Evolutionary conservation across 176 grass and related monocot species (phyloP).

Genomic region (Oryza meridionalis): DNA sequence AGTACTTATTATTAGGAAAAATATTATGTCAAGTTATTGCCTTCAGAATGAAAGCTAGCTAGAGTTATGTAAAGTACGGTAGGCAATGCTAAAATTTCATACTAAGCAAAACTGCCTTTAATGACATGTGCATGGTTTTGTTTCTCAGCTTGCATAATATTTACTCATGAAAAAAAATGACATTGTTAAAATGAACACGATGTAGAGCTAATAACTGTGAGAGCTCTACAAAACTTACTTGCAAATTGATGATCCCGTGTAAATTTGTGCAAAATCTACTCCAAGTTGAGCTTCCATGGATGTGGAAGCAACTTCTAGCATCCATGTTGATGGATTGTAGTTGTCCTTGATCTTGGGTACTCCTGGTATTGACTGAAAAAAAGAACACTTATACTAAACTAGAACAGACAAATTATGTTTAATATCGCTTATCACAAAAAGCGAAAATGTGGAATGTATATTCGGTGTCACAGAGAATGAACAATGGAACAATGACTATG

Average conservation of each 20-base stretch:
- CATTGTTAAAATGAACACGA: not conserved
- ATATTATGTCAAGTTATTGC: not conserved
- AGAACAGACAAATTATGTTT: not conserved
- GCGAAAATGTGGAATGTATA: not conserved
- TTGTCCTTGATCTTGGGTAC: conserved; percentile 70
- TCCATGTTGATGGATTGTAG: conserved; percentile 88
- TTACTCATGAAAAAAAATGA: not conserved
- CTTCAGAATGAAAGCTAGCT: not conserved
- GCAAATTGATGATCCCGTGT: conserved; percentile 55
- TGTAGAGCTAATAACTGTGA: not conserved
- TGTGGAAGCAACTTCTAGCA: conserved; percentile 70
- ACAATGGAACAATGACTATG: not conserved
- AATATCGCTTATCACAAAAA: not conserved
- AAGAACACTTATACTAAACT: not conserved
- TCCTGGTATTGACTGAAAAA: conserved; percentile 56
- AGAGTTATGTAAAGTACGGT: not conserved
- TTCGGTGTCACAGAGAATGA: not conserved
- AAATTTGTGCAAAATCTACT: conserved; percentile 72
- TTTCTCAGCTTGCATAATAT: not conserved
- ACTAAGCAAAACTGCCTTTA: not conserved
- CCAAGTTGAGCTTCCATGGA: conserved; percentile 66
- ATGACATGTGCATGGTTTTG: not conserved
- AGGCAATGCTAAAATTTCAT: not conserved
- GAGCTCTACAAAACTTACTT: conserved; percentile 41
- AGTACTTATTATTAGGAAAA: conserved; percentile 1